Evolutionary conservation across 202 grass and related monocot genomes (phyloP).

Genomic region (Miscanthus sacchariflorus): DNA sequence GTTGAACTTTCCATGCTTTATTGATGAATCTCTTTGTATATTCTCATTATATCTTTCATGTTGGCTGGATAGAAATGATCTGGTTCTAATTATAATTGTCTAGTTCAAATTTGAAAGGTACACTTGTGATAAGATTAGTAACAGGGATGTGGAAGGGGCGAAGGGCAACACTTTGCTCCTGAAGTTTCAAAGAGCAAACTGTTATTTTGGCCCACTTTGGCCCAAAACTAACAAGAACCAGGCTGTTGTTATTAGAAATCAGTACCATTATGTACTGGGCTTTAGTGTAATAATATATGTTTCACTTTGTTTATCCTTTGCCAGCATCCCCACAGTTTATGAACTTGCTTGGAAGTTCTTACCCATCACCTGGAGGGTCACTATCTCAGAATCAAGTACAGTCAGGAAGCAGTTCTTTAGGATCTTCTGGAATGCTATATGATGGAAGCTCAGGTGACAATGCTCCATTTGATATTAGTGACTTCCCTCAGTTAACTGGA

Average conservation of each 20-base stretch:
- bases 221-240: slow-evolving; percentile 14
- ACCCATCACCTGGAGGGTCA: slow-evolving; percentile 65
- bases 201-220: slow-evolving; percentile 12
- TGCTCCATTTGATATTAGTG: slow-evolving; percentile 93
- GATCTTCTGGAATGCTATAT: slow-evolving; percentile 84
- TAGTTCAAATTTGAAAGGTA: neutral
- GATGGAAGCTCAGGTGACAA: slow-evolving; percentile 76
- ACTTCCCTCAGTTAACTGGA: slow-evolving; percentile 91
- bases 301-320: neutral
- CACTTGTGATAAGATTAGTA: slow-evolving; percentile 7
- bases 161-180: neutral
- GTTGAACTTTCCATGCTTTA: slow-evolving; percentile 4
- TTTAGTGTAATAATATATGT: slow-evolving; percentile 41
- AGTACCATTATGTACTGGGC: neutral
- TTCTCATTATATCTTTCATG: slow-evolving; percentile 29
- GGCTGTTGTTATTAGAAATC: slow-evolving; percentile 21
- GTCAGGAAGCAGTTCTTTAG: slow-evolving; percentile 69
- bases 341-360: slow-evolving; percentile 88
- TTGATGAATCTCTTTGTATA: slow-evolving; percentile 6
- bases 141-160: neutral
- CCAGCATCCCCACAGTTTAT: slow-evolving; percentile 81
- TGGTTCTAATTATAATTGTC: slow-evolving; percentile 3
- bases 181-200: slow-evolving; percentile 17
- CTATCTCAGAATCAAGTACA: slow-evolving; percentile 83
- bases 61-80: slow-evolving; percentile 32